Evolutionary conservation across 1,139 yeast genomes (phyloP), one percentile per base, ranked within the genome.

Genomic region (Scheffersomyces titani): DNA sequence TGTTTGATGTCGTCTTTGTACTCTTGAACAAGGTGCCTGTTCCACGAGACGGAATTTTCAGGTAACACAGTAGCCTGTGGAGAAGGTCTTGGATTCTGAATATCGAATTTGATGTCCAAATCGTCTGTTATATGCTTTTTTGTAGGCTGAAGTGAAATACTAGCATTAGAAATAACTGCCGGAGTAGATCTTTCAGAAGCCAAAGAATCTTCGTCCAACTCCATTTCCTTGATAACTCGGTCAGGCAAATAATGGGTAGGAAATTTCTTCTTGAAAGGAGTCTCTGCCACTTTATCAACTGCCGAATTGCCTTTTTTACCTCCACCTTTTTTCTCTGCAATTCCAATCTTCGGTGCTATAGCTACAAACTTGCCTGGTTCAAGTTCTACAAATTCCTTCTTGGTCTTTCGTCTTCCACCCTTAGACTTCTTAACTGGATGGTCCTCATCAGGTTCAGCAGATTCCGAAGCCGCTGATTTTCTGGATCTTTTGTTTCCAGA

Each of bases 201-300:
- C 13, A 61, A 55, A 2, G 57, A 52, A 16, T 55, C 56, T 3
- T 63, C 63, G 45, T 61, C 67, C 3, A 65, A 66, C 19, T 65
- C 70, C 40, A 56, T 66, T 52, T 67, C 71, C 20, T 59, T 56
- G 49, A 65, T 68, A 18, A 77, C 63, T 16, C 60, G 57, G 5
- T 73, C 75, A 0, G 83, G 83, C 51, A 77, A 64, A 57, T 78
- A 77, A 61, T 77, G 81, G 6, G 62, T 61, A 1, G 76, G 79
- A 61, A 75, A 76, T 57, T 68, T 65, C 56, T 68, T 68, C 51
- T 70, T 65, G 47, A 55, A 36, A 6, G 57, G 56, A 20, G 22
- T 20, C 6, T 46, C 49, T 11, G 49, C 13, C 22, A 19, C 13
- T 46, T 46, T 22, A 19, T 19, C 22, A 46, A 46, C 49, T 13